Evolutionary conservation across 2,329 filamentous ascomycete genomes (phyloP).

Genomic region (Colletotrichum plurivorum): DNA sequence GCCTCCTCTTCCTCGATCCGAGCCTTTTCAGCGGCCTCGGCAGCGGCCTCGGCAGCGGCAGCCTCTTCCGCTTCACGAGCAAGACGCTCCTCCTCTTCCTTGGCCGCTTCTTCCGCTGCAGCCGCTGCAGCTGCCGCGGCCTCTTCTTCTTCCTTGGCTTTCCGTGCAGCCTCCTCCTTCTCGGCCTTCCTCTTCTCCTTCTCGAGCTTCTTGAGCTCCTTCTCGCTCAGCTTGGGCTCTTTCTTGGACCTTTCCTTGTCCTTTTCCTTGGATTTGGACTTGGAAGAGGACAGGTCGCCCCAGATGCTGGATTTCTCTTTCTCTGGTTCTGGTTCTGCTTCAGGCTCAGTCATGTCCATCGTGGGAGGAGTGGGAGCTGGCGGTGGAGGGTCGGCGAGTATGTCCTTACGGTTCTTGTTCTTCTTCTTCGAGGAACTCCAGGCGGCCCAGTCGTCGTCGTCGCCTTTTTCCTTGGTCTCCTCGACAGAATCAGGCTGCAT

Average conservation of each 20-base stretch:
- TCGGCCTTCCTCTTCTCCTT: constrained; percentile 62
- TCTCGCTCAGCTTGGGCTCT: constrained; percentile 62
- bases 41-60: constrained; percentile 45
- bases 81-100: constrained; percentile 50
- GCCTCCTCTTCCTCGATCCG: constrained; percentile 43
- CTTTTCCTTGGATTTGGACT: constrained; percentile 59
- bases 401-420: constrained; percentile 55
- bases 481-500: constrained; percentile 62
- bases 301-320: constrained; percentile 47
- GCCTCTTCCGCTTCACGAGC: constrained; percentile 48
- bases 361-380: constrained; percentile 64
- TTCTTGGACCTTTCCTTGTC: constrained; percentile 60
- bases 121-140: constrained; percentile 41
- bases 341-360: constrained; percentile 60
- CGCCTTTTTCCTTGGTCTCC: constrained; percentile 59
- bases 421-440: constrained; percentile 61
- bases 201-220: constrained; percentile 66
- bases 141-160: constrained; percentile 56
- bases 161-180: constrained; percentile 57
- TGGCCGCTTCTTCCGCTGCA: constrained; percentile 44
- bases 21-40: constrained; percentile 48
- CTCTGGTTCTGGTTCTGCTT: constrained; percentile 54
- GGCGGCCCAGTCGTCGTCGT: constrained; percentile 58
- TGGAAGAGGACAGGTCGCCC: constrained; percentile 53
- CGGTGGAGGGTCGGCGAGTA: constrained; percentile 59